Percentiles rank a stretch among this genome's conserved stretches.
Evolutionary conservation across 805 yeast species (phyloP).

Genomic region (Clavispora fructus): DNA sequence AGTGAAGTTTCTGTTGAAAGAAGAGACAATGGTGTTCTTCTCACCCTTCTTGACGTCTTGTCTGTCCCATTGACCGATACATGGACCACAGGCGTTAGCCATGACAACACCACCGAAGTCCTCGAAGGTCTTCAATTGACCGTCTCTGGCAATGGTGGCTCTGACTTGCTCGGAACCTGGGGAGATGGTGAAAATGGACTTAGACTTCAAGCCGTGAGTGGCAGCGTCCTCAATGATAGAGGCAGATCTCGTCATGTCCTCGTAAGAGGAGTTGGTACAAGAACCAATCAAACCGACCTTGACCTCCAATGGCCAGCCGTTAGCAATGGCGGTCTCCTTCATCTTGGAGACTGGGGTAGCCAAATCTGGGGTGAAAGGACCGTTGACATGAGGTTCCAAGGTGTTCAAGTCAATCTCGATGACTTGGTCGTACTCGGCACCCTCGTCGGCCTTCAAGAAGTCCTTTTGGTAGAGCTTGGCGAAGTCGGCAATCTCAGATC

Average conservation of each 20-base stretch:
- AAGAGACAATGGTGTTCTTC: constrained; percentile 93
- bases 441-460: constrained; percentile 80
- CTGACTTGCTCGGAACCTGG: constrained; percentile 99
- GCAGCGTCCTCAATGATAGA: constrained; percentile 90
- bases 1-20: constrained; percentile 97
- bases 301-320: constrained; percentile 90
- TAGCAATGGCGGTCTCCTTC: constrained; percentile 74
- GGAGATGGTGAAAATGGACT: constrained; percentile 86
- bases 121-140: constrained; percentile 80
- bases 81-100: constrained; percentile 99
- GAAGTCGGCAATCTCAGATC: constrained; percentile 78
- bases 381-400: constrained; percentile 93
- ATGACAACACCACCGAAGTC: constrained; percentile 91
- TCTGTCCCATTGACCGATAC: constrained; percentile 99
- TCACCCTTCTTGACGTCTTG: constrained; percentile 88
- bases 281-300: constrained; percentile 96
- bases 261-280: constrained; percentile 97
- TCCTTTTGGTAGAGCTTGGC: constrained; percentile 63
- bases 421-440: constrained; percentile 89
- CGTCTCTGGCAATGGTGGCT: constrained; percentile 97
- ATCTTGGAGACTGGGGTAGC: constrained; percentile 91
- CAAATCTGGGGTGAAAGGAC: constrained; percentile 97
- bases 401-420: constrained; percentile 85
- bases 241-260: constrained; percentile 96
- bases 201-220: constrained; percentile 83